Evolutionary conservation across 2,329 filamentous ascomycete genomes (phyloP).

Genomic region (Cephalotrichum gorgonifer): DNA sequence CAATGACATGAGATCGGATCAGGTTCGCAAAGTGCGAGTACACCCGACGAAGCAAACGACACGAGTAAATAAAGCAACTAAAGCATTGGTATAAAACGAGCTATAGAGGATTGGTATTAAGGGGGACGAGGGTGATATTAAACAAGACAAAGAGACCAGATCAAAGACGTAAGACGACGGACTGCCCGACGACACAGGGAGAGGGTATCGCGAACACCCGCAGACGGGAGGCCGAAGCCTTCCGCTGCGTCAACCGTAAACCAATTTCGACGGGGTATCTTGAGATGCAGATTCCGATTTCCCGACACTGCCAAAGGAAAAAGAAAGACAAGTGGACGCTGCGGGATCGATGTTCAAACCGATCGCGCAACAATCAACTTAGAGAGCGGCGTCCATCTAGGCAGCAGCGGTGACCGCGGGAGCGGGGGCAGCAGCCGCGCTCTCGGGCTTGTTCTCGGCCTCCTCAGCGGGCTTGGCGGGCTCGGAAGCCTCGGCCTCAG

Average conservation of each 20-base stretch:
- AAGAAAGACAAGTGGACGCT: slow-evolving; percentile 8
- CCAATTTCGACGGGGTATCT: slow-evolving; percentile 46
- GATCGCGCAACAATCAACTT: background rate
- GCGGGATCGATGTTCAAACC: background rate
- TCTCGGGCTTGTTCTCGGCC: slow-evolving; percentile 29
- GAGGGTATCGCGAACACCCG: background rate
- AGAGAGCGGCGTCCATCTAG: slow-evolving; percentile 23
- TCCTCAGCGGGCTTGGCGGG: slow-evolving; percentile 18
- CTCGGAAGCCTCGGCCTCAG: slow-evolving; percentile 13
- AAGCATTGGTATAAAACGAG: slow-evolving; percentile 5
- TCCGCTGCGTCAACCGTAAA: slow-evolving; percentile 16
- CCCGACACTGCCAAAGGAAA: slow-evolving; percentile 24
- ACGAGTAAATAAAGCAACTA: background rate
- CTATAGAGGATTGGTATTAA: slow-evolving; percentile 4
- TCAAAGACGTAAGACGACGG: slow-evolving; percentile 8
- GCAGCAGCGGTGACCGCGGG: slow-evolving; percentile 41
- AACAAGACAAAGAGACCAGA: slow-evolving; percentile 12
- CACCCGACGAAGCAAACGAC: background rate
- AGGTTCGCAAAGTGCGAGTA: too few relatives aligned
- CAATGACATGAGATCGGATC: too few relatives aligned
- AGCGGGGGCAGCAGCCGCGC: slow-evolving; percentile 25
- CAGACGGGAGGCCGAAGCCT: background rate
- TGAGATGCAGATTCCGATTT: slow-evolving; percentile 47
- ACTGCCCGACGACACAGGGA: background rate
- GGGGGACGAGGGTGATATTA: slow-evolving; percentile 4